These are phyloP conservation scores for Volvox reticuliferus DNA, from an alignment of 139 green algal species.

Conservation along the genomic window DNA sequence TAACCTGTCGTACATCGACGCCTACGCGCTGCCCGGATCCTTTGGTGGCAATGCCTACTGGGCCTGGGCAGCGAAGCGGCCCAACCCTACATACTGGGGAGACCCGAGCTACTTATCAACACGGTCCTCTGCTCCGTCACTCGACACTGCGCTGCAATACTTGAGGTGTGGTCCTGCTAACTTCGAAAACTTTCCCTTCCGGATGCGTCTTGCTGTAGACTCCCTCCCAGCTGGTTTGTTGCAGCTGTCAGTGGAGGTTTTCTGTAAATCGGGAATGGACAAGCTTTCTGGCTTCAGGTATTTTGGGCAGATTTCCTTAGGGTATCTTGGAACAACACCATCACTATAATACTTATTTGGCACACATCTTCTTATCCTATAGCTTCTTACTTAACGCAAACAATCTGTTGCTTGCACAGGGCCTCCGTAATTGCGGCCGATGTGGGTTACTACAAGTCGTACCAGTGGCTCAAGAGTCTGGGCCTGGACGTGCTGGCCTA, in stretches of 20 bases:
- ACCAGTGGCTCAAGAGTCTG: neutral
- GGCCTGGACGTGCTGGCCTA: constrained; percentile 31
- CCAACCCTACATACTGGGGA: constrained; percentile 26
- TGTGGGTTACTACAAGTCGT: neutral
- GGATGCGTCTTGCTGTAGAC: too few relatives aligned
- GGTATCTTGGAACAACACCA: neutral
- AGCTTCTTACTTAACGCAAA: too few relatives aligned
- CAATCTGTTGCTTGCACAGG: neutral
- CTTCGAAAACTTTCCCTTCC: too few relatives aligned
- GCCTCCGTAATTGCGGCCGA: constrained; percentile 25
- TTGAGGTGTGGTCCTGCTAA: too few relatives aligned
- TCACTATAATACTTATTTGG: neutral
- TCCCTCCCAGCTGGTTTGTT: too few relatives aligned
- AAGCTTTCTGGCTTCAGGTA: too few relatives aligned
- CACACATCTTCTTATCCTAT: neutral
- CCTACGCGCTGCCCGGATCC: neutral
- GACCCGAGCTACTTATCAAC: neutral
- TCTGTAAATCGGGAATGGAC: too few relatives aligned
- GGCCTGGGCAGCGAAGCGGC: neutral
- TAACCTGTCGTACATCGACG: neutral
- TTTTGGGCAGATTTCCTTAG: too few relatives aligned
- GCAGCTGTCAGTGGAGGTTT: too few relatives aligned
- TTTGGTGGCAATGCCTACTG: constrained; percentile 30
- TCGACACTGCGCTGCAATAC: too few relatives aligned
- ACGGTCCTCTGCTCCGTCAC: too few relatives aligned